phyloP scores from a whole-genome alignment of 2,329 filamentous ascomycete genomes.

The Penicillium sp. region DNA sequence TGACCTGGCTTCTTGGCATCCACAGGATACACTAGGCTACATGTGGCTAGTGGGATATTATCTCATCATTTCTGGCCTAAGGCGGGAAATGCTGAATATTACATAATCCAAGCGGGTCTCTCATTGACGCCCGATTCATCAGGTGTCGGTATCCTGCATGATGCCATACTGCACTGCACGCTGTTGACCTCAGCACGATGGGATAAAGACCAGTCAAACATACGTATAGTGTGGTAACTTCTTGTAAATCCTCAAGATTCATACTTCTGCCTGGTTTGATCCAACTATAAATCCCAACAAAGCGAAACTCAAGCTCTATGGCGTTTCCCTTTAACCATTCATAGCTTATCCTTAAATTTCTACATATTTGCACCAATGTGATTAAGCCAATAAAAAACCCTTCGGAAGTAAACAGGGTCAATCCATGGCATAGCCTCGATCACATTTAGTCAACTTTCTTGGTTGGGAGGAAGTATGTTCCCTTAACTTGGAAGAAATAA shows the following conservation, averaged over 20 bases:
- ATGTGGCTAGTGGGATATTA: background rate
- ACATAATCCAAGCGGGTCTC: background rate
- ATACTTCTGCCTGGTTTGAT: background rate
- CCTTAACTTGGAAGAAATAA: background rate
- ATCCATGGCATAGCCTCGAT: background rate
- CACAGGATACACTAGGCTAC: conserved; percentile 13
- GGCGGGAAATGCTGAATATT: background rate
- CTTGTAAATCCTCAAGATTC: background rate
- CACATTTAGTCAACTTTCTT: background rate
- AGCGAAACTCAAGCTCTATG: background rate
- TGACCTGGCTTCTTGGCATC: conserved; percentile 29
- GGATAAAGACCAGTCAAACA: background rate
- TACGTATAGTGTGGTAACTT: background rate
- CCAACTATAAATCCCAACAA: background rate
- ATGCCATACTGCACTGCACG: background rate
- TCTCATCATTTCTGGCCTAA: background rate
- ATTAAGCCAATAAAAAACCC: background rate
- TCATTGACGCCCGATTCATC: background rate
- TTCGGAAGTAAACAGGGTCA: background rate
- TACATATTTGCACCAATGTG: background rate
- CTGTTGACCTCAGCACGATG: background rate
- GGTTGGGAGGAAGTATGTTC: background rate
- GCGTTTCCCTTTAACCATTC: background rate
- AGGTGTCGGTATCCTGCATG: background rate
- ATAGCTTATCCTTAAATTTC: background rate